Conservation (phyloP, 768 basidiomycete genomes). For the Trametes meyenii region DNA sequence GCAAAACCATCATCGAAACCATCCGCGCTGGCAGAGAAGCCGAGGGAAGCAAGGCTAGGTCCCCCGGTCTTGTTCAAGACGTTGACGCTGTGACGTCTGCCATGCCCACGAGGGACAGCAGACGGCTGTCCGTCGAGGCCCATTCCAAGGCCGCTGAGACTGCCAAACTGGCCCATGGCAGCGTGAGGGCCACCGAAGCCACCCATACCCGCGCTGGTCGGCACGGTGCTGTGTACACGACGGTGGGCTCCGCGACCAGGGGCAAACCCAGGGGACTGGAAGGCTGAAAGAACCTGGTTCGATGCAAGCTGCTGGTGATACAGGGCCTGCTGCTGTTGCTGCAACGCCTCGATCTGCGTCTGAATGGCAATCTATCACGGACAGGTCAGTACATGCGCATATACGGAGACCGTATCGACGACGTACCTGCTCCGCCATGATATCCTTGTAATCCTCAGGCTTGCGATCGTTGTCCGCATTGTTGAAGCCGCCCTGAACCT, state of each 20-base stretch:
- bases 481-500: slow-evolving; percentile 40
- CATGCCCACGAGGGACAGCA: slow-evolving; percentile 80
- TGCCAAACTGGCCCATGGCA: slow-evolving; percentile 71
- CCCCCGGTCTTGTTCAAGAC: slow-evolving; percentile 75
- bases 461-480: slow-evolving; percentile 33
- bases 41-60: slow-evolving; percentile 50
- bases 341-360: slow-evolving; percentile 86
- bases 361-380: slow-evolving; percentile 76
- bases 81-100: slow-evolving; percentile 88
- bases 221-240: slow-evolving; percentile 85
- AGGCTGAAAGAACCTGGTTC: slow-evolving; percentile 76
- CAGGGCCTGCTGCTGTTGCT: slow-evolving; percentile 88
- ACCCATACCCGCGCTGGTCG: slow-evolving; percentile 52
- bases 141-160: slow-evolving; percentile 49
- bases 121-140: slow-evolving; percentile 65
- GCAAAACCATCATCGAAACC: slow-evolving; percentile 81
- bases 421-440: slow-evolving; percentile 93
- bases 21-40: slow-evolving; percentile 57
- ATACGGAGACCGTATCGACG: background rate
- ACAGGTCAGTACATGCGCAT: background rate
- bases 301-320: slow-evolving; percentile 91
- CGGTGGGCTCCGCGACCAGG: slow-evolving; percentile 67
- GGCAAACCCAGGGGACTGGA: slow-evolving; percentile 74
- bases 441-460: slow-evolving; percentile 53
- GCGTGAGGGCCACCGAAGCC: slow-evolving; percentile 50